Base-by-base conservation (phyloP, 768 basidiomycete genomes). In the Phlegmacium glaucopus region DNA sequence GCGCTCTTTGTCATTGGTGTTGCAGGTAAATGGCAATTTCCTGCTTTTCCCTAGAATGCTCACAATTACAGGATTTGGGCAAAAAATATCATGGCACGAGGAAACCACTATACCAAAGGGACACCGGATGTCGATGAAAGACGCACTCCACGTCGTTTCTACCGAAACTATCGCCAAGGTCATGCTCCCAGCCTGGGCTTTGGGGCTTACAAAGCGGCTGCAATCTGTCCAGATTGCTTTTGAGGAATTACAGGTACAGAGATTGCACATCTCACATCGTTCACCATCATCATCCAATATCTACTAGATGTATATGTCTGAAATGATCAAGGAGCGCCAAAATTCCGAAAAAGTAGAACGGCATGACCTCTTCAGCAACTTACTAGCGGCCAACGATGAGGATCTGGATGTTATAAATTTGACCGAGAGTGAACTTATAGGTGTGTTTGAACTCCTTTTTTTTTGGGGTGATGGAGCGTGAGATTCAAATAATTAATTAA, bases 1-100 rank as follows among this genome's bases (percentile, higher is more conserved):
- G 74, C 80, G 0, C 70, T 82, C 2, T 75, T 78, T 42, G 72
- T 80, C 26, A 78, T 83, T 45, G 71, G 79, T 25, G 70, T 69
- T 4, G 80, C 81, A 50, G 80, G 76, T 74, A 49, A 27, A 57
- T n/a, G 16, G 25, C n/a, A 37, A 36, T 37, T 29, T 4, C 7
- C n/a, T 6, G 36, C 27, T 29, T 34, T 10, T 34, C 6, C 10
- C 3, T 4, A 34, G 32, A 34, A 11, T 4, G n/a, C 32, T 34
- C 4, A 28, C 1, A 37, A 15, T 4, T 45, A 22, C 28, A 74
- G 71, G 77, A 9, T 81, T 80, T 51, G 78, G 79, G 2, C 67
- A 67, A 29, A 57, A 58, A 15, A 69, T 78, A 36, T 68, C 74
- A 5, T 79, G 74, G 76, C 56, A 61, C 10, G 72, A 76, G 26